Conservation (phyloP, 306 rosid species). For the Hippophae gyantsensis region DNA sequence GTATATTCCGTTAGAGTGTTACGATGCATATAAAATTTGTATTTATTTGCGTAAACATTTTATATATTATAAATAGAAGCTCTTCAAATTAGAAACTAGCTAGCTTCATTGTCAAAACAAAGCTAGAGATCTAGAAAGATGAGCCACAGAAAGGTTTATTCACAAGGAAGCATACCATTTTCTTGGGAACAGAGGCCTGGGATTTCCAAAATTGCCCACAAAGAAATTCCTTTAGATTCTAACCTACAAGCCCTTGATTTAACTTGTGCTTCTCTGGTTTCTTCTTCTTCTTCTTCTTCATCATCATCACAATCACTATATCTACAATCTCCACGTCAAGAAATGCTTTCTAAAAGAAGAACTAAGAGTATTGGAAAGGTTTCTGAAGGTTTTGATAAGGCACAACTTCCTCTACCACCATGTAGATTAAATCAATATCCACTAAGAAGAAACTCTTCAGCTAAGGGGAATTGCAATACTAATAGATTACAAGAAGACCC, state of each 20-base stretch:
- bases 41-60: constrained; percentile 9
- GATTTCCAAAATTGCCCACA: constrained; percentile 39
- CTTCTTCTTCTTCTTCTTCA: not conserved
- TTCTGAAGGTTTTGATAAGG: constrained; percentile 4
- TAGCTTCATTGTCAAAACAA: not conserved
- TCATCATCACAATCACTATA: constrained; percentile 1
- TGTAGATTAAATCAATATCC: constrained; percentile 24
- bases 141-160: constrained; percentile 59
- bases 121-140: constrained; percentile 5
- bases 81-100: not conserved
- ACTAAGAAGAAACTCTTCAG: constrained; percentile 41
- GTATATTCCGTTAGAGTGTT: constrained; percentile 38
- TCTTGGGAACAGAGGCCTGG: constrained; percentile 86
- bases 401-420: constrained; percentile 72
- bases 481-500: constrained; percentile 55
- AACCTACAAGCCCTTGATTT: constrained; percentile 10
- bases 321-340: constrained; percentile 2
- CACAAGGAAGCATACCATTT: constrained; percentile 81
- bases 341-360: not conserved
- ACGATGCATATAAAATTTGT: constrained; percentile 18
- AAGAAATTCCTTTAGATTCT: constrained; percentile 18
- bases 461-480: constrained; percentile 25
- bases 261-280: not conserved
- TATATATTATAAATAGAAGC: constrained; percentile 5
- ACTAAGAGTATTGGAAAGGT: not conserved